A percentile compares a stretch with the other conserved stretches of the same genome.
Evolutionary conservation across 495 filamentous ascomycete genomes (phyloP).

Genomic region (Penicillium silybi): DNA sequence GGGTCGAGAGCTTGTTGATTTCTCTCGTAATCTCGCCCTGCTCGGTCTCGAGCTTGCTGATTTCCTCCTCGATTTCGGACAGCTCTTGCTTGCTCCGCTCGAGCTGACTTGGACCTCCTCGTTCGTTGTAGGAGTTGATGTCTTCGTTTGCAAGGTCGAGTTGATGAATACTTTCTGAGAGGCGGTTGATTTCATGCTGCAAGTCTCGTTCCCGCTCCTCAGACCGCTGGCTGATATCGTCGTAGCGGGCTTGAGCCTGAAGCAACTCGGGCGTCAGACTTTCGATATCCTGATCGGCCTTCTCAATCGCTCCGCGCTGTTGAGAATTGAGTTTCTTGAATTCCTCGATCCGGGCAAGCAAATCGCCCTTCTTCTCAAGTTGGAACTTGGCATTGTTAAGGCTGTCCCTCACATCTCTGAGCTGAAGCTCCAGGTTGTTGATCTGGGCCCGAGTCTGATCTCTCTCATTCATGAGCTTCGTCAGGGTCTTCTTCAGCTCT

Average conservation of each 20-base stretch:
- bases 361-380: conserved; percentile 69
- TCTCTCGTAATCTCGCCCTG: conserved; percentile 59
- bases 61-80: conserved; percentile 59
- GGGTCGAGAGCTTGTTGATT: conserved; percentile 74
- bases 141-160: conserved; percentile 69
- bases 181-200: conserved; percentile 63
- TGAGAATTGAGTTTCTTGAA: conserved; percentile 61
- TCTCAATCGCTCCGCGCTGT: conserved; percentile 62
- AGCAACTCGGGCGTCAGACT: conserved; percentile 65
- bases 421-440: conserved; percentile 65
- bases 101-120: conserved; percentile 70
- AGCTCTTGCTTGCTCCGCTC: conserved; percentile 66
- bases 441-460: conserved; percentile 67
- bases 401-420: conserved; percentile 63
- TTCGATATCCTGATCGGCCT: conserved; percentile 66
- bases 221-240: conserved; percentile 68
- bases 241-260: conserved; percentile 67
- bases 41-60: conserved; percentile 62
- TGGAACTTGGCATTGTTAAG: conserved; percentile 66
- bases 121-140: conserved; percentile 75
- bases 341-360: conserved; percentile 66
- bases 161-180: conserved; percentile 70
- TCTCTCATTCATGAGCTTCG: conserved; percentile 61
- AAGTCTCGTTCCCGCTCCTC: conserved; percentile 69
- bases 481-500: conserved; percentile 55